Percentiles rank a stretch among this genome's conserved stretches.
These are phyloP conservation scores for Talaromyces nanjingensis DNA, from an alignment of 495 filamentous ascomycete genomes.

Conservation along the genomic window DNA sequence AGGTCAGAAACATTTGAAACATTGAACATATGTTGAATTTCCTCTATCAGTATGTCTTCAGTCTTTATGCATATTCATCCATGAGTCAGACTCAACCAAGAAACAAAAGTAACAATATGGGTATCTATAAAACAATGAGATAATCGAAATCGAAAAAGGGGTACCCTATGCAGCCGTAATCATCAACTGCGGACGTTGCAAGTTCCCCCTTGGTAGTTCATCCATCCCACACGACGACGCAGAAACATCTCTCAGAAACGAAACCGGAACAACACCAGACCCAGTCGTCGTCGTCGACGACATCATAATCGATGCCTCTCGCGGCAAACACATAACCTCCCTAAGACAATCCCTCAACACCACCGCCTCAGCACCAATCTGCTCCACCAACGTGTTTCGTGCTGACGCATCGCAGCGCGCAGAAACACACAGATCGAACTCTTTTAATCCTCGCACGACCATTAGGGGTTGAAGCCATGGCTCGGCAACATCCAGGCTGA, in stretches of 20 bases:
- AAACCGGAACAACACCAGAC: background rate
- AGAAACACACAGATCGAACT: constrained; percentile 34
- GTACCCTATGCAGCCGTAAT: background rate
- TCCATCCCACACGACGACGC: background rate
- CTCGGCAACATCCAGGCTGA: constrained; percentile 22
- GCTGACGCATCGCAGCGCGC: constrained; percentile 28
- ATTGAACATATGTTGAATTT: too few relatives aligned
- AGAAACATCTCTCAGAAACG: background rate
- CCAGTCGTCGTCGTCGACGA: too few relatives aligned
- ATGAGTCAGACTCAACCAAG: background rate
- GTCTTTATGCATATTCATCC: background rate
- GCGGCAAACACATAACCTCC: constrained; percentile 19
- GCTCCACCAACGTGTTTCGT: constrained; percentile 22
- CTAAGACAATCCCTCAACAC: constrained; percentile 24
- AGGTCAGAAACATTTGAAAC: background rate
- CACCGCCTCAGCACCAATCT: constrained; percentile 23
- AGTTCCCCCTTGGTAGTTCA: background rate
- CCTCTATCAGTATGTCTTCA: background rate
- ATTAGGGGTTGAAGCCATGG: constrained; percentile 30
- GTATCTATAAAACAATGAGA: background rate
- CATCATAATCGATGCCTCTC: background rate
- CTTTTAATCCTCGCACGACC: constrained; percentile 22
- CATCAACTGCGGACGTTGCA: background rate
- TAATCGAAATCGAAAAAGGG: background rate
- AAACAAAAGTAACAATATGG: background rate